Conservation (phyloP, 768 basidiomycete species). For the Antrodiella citrinella region DNA sequence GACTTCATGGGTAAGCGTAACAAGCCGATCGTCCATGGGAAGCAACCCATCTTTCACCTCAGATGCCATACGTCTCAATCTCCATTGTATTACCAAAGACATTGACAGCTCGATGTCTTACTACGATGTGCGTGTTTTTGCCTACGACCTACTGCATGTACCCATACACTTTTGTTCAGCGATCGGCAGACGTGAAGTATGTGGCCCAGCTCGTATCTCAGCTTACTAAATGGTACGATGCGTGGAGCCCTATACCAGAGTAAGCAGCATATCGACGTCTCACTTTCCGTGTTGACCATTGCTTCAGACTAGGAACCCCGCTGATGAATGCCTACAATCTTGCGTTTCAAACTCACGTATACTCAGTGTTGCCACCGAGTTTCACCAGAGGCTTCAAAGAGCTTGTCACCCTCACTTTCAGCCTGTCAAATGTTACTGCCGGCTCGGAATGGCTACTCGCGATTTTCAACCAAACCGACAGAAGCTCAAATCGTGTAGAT, state of each 20-base stretch:
- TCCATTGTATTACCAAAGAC: conserved; percentile 52
- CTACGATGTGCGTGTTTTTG: conserved; percentile 45
- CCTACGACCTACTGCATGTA: not conserved
- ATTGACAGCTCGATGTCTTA: conserved; percentile 47
- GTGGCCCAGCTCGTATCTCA: conserved; percentile 50
- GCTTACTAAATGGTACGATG: conserved; percentile 62
- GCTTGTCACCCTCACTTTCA: conserved; percentile 52
- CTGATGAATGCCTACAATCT: conserved; percentile 55
- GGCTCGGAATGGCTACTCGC: conserved; percentile 14
- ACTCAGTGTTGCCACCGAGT: conserved; percentile 58
- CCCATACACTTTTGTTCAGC: conserved; percentile 24
- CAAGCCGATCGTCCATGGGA: not conserved
- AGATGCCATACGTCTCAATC: conserved; percentile 61
- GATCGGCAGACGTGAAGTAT: conserved; percentile 35
- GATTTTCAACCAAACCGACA: conserved; percentile 2
- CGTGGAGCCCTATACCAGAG: conserved; percentile 68
- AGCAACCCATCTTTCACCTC: not conserved
- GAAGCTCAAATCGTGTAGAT: conserved; percentile 23
- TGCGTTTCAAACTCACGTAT: conserved; percentile 67
- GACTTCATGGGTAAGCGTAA: conserved; percentile 54
- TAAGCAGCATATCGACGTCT: too few relatives aligned
- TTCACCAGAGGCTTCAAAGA: conserved; percentile 64
- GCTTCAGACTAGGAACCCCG: conserved; percentile 58
- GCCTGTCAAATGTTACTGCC: conserved; percentile 11
- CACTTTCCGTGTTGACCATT: too few relatives aligned